A percentile compares a stretch with the other conserved stretches of the same genome.
Evolutionary conservation across 176 grass and related monocot species (phyloP).

Genomic region (Canna indica): DNA sequence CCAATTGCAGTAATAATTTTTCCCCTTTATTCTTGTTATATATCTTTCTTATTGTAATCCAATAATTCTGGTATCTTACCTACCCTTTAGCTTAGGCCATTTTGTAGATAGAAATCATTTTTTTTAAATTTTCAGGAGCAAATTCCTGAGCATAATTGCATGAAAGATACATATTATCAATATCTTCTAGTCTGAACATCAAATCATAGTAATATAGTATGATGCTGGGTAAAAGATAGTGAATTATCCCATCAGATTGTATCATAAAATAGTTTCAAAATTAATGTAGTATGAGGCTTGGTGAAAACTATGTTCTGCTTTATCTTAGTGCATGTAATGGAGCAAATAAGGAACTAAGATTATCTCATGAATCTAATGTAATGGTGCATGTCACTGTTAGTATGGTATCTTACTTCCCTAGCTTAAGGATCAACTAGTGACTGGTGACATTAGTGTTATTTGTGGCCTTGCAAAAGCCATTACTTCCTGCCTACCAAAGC

Average conservation of each 20-base stretch:
- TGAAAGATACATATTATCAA: too few relatives aligned
- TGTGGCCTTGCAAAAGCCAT: slow-evolving; percentile 1
- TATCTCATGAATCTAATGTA: background rate
- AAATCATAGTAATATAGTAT: too few relatives aligned
- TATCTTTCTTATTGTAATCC: background rate
- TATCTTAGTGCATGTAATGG: background rate
- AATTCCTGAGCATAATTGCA: too few relatives aligned
- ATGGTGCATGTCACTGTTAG: background rate
- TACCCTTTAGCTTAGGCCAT: background rate
- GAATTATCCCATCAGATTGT: too few relatives aligned
- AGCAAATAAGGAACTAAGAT: background rate
- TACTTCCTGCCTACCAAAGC: background rate
- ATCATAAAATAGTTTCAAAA: too few relatives aligned
- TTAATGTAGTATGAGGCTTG: too few relatives aligned
- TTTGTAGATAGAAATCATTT: background rate
- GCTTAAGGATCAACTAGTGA: background rate
- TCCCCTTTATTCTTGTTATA: background rate
- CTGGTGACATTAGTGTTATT: background rate
- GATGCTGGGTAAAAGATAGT: too few relatives aligned
- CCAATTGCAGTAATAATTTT: background rate
- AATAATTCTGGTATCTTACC: background rate
- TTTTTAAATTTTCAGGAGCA: background rate
- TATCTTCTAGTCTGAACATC: too few relatives aligned
- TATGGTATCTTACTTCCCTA: background rate
- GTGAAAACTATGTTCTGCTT: background rate